These are phyloP conservation scores for Cadophora luteo-olivacea DNA, from an alignment of 2,329 filamentous ascomycete species.

Conservation along the genomic window DNA sequence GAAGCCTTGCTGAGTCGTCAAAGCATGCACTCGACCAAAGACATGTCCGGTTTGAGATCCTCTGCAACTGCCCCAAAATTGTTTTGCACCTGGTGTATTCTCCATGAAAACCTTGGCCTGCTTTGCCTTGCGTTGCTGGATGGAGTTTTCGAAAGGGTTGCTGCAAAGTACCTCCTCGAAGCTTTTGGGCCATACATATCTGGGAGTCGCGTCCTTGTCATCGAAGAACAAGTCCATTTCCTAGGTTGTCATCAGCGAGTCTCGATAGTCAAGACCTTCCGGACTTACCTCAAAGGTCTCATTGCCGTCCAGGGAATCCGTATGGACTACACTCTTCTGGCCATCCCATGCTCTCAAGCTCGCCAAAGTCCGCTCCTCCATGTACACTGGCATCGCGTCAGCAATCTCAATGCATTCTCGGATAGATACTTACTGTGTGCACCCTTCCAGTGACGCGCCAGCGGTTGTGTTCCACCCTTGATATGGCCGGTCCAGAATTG, in stretches of 20 bases:
- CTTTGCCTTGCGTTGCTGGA: neutral
- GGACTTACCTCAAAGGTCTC: constrained; percentile 38
- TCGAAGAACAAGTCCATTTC: constrained; percentile 42
- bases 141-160: constrained; percentile 34
- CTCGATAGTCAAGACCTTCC: neutral
- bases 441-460: constrained; percentile 57
- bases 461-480: constrained; percentile 42
- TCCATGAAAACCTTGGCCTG: neutral
- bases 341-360: constrained; percentile 30
- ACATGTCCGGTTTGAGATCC: constrained; percentile 43
- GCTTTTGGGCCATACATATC: constrained; percentile 33
- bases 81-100: constrained; percentile 29
- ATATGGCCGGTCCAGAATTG: constrained; percentile 50
- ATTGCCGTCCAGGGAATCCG: constrained; percentile 31
- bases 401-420: neutral
- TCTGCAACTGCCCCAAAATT: constrained; percentile 47
- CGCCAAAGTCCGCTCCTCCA: constrained; percentile 32
- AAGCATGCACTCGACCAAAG: constrained; percentile 55
- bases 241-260: constrained; percentile 26
- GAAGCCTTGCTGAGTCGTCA: constrained; percentile 55
- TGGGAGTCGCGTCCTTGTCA: constrained; percentile 25
- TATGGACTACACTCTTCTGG: constrained; percentile 24
- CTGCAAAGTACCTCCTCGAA: constrained; percentile 37
- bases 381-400: constrained; percentile 31
- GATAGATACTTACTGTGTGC: constrained; percentile 49